Conservation (phyloP, 768 basidiomycete genomes). For the Trametes punicea region DNA sequence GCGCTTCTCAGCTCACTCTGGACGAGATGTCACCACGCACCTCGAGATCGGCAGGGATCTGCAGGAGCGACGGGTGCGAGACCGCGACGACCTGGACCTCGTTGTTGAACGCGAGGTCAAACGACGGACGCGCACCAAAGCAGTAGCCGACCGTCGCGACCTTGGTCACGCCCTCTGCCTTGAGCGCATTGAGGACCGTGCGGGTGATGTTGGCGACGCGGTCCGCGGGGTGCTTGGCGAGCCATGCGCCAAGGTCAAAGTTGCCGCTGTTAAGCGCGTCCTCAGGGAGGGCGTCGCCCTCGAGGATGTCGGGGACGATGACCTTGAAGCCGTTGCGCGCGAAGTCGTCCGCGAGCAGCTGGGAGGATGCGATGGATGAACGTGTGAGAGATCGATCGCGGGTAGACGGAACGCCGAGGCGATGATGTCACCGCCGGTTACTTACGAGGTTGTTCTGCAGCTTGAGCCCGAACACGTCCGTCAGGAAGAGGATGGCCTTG, state of each 20-base stretch:
- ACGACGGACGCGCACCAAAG: conserved; percentile 59
- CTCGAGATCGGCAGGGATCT: conserved; percentile 59
- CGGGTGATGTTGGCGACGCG: conserved; percentile 40
- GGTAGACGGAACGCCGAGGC: not conserved
- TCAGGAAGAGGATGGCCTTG: conserved; percentile 37
- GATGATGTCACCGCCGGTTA: conserved; percentile 28
- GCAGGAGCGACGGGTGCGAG: conserved; percentile 62
- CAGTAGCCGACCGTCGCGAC: conserved; percentile 70
- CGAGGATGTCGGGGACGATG: conserved; percentile 36
- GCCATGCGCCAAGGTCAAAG: conserved; percentile 36
- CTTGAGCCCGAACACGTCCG: conserved; percentile 33
- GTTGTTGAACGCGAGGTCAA: conserved; percentile 60
- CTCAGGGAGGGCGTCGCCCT: conserved; percentile 33
- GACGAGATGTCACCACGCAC: conserved; percentile 33
- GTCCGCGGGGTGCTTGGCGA: conserved; percentile 31
- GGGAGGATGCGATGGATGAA: not conserved
- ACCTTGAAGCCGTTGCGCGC: conserved; percentile 40
- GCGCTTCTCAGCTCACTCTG: not conserved
- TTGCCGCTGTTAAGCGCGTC: conserved; percentile 18
- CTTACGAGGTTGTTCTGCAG: conserved; percentile 34
- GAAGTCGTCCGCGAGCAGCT: conserved; percentile 45
- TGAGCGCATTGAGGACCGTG: conserved; percentile 55
- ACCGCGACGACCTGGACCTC: conserved; percentile 46
- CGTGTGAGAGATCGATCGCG: too few relatives aligned
- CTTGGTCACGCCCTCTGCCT: conserved; percentile 51